A percentile compares a stretch with the other conserved stretches of the same genome.
Evolutionary conservation across 306 rosid genomes (phyloP).

Genomic region (Trichosanthes truncata): DNA sequence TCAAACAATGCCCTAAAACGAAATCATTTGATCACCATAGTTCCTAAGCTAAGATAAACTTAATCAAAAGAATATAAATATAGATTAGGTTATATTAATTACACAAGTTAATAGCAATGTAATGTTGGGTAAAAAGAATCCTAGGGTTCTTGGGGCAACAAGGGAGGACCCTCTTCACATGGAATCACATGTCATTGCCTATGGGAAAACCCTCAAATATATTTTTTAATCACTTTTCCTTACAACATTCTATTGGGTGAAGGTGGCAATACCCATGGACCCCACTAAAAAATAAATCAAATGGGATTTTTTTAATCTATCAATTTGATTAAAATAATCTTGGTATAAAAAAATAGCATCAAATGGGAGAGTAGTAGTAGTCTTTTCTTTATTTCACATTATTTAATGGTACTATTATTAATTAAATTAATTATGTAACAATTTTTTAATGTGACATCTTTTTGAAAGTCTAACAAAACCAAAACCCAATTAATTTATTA

Average conservation of each 20-base stretch:
- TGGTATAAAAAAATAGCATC: constrained; percentile 22
- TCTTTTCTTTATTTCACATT: not conserved
- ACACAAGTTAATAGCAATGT: not conserved
- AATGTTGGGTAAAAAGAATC: not conserved
- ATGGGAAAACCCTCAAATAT: constrained; percentile 15
- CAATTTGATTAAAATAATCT: constrained; percentile 23
- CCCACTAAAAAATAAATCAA: constrained; percentile 19
- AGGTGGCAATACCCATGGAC: constrained; percentile 19
- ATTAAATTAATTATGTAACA: not conserved
- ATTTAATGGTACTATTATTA: not conserved
- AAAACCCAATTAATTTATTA: constrained; percentile 7
- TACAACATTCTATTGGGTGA: constrained; percentile 24
- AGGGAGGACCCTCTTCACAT: constrained; percentile 60
- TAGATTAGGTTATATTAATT: not conserved
- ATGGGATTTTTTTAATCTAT: constrained; percentile 16
- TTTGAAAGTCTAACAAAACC: constrained; percentile 19
- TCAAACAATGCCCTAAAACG: not conserved
- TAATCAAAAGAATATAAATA: not conserved
- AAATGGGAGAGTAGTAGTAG: constrained; percentile 11
- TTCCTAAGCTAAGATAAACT: not conserved
- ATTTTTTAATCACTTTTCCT: not conserved
- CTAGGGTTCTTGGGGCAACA: constrained; percentile 6
- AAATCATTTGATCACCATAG: not conserved
- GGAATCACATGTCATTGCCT: constrained; percentile 50
- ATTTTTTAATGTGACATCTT: not conserved